phyloP scores from a whole-genome alignment of 805 yeast genomes.

The Wickerhamomyces kurtzmanii region DNA sequence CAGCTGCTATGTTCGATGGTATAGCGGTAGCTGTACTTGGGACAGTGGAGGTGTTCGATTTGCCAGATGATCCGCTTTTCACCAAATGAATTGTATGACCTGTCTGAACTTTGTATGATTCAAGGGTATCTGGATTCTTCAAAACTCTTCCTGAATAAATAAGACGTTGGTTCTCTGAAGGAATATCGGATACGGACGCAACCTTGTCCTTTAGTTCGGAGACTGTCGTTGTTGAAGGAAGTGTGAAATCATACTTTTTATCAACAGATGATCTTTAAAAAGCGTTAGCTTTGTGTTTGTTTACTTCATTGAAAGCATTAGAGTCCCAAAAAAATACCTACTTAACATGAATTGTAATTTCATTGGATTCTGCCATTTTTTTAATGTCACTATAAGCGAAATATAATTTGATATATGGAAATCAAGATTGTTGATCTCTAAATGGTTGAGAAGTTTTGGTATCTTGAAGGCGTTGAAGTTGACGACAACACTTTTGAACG shows the following conservation, averaged over 20 bases:
- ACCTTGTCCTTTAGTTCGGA: conserved; percentile 59
- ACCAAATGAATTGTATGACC: conserved; percentile 90
- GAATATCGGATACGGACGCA: conserved; percentile 50
- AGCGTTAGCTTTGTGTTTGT: too few species aligned
- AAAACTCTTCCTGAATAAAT: conserved; percentile 92
- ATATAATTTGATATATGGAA: too few species aligned
- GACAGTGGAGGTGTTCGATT: conserved; percentile 13
- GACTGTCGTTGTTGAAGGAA: conserved; percentile 46
- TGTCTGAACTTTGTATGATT: conserved; percentile 67
- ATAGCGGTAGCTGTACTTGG: conserved; percentile 22
- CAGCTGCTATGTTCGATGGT: conserved; percentile 80
- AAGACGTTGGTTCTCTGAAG: conserved; percentile 75
- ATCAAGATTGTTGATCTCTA: too few species aligned
- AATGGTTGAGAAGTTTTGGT: too few species aligned
- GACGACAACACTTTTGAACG: too few species aligned
- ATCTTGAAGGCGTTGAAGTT: too few species aligned
- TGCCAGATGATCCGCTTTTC: too few species aligned
- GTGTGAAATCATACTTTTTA: conserved; percentile 59
- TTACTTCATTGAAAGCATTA: too few species aligned
- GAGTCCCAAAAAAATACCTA: too few species aligned
- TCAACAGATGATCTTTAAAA: conserved; percentile 47
- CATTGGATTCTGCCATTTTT: too few species aligned
- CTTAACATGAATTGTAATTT: conserved; percentile 19
- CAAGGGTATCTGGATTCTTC: conserved; percentile 72
- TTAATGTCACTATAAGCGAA: too few species aligned